These are phyloP conservation scores for Trichoderma orchidacearum DNA, from an alignment of 495 filamentous ascomycete species.

Conservation along the genomic window DNA sequence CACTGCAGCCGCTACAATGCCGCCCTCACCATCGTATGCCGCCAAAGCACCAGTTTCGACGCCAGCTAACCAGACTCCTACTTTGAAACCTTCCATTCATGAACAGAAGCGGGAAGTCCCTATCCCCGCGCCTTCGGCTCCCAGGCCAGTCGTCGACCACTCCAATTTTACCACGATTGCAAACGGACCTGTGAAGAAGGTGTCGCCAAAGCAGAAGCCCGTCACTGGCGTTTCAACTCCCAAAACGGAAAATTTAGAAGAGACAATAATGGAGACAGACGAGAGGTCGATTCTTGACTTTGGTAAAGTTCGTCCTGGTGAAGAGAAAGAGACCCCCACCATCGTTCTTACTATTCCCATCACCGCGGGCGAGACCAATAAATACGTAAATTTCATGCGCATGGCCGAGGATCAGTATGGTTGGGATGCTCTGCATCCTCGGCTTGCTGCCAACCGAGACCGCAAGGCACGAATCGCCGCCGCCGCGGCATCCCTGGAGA, in stretches of 20 bases:
- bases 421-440: slow-evolving; percentile 84
- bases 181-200: slow-evolving; percentile 7
- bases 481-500: slow-evolving; percentile 68
- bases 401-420: slow-evolving; percentile 89
- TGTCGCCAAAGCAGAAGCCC: slow-evolving; percentile 18
- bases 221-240: slow-evolving; percentile 25
- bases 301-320: slow-evolving; percentile 30
- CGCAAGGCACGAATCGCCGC: slow-evolving; percentile 72
- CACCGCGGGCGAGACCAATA: slow-evolving; percentile 56
- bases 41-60: slow-evolving; percentile 3
- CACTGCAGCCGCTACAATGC: slow-evolving; percentile 3
- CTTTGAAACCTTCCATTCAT: neutral
- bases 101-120: neutral
- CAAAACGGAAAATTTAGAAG: slow-evolving; percentile 22
- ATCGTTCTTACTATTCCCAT: slow-evolving; percentile 76
- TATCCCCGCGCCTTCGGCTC: slow-evolving; percentile 9
- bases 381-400: slow-evolving; percentile 89
- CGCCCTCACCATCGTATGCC: slow-evolving; percentile 14
- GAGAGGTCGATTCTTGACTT: slow-evolving; percentile 38
- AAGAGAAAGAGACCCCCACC: slow-evolving; percentile 48
- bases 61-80: neutral
- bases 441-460: slow-evolving; percentile 69
- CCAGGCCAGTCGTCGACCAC: slow-evolving; percentile 16
- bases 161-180: slow-evolving; percentile 6
- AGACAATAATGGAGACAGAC: slow-evolving; percentile 12